Evolutionary conservation across 441 rosid genomes (phyloP).

Genomic region (Bocquillonia castaneifolia): DNA sequence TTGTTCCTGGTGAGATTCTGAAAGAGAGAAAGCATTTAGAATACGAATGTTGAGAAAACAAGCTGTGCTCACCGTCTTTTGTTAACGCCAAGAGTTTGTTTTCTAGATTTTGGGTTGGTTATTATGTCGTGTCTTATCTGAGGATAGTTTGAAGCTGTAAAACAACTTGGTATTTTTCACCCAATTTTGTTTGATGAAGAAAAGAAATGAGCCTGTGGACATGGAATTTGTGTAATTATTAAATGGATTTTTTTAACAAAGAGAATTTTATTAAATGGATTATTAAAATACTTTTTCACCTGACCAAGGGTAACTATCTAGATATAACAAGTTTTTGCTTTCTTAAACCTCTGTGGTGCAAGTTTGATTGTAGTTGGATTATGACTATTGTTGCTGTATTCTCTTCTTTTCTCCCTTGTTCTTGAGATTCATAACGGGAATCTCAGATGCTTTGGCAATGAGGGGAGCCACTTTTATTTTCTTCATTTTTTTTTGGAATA

Average conservation of each 20-base stretch:
- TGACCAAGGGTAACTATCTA: not conserved
- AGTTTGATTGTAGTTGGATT: not conserved
- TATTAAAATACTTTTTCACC: not conserved
- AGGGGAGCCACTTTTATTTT: not conserved
- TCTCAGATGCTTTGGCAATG: not conserved
- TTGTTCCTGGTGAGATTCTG: no score
- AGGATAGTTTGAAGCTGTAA: not conserved
- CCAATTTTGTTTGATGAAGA: not conserved
- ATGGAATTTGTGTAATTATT: not conserved
- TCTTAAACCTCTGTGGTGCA: not conserved
- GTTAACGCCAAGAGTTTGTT: no score
- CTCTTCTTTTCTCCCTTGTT: not conserved
- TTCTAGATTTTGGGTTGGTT: not conserved
- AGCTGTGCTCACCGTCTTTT: no score
- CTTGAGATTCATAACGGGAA: constrained; percentile 1
- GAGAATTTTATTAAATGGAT: no score
- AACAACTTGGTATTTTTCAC: not conserved
- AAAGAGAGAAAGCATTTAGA: no score
- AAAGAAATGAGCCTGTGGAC: not conserved
- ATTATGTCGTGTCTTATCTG: not conserved
- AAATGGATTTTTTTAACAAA: no score
- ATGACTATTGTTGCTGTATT: no score
- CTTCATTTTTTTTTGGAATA: no score
- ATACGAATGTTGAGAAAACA: no score
- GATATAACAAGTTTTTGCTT: not conserved